phyloP scores from a whole-genome alignment of 129 eudicot genomes.

The Apium graveolens region DNA sequence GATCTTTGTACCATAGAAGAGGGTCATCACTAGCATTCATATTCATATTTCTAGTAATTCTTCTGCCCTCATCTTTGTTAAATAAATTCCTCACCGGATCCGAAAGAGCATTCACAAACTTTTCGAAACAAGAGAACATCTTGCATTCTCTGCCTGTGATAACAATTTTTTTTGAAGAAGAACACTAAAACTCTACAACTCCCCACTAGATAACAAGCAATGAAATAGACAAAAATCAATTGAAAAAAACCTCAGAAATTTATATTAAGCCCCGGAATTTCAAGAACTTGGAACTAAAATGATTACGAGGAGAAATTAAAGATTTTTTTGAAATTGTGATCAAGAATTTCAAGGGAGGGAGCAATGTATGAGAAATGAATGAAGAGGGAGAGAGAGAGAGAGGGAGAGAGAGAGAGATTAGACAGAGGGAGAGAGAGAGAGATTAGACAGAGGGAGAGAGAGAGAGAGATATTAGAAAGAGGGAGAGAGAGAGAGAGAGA shows the following conservation, averaged over 20 bases:
- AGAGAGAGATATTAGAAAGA: no score
- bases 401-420: no score
- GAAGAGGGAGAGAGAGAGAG: no score
- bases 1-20: constrained; percentile 30
- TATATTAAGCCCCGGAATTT: neutral
- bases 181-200: no score
- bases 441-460: neutral
- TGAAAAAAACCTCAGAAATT: neutral
- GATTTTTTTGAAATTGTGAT: neutral
- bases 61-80: constrained; percentile 16
- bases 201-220: no score
- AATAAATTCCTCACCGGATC: constrained; percentile 28
- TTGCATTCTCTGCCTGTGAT: constrained; percentile 42
- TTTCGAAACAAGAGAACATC: constrained; percentile 55
- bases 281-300: neutral
- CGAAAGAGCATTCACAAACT: constrained; percentile 28
- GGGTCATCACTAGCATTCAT: constrained; percentile 11
- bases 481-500: no score
- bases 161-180: constrained; percentile 9
- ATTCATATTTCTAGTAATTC: constrained; percentile 13
- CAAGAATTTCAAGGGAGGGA: neutral
- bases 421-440: no score
- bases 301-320: neutral
- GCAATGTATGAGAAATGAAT: neutral
- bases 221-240: neutral